Base-by-base conservation (phyloP, 768 basidiomycete species). In the Macrolepiota dolichaula region DNA sequence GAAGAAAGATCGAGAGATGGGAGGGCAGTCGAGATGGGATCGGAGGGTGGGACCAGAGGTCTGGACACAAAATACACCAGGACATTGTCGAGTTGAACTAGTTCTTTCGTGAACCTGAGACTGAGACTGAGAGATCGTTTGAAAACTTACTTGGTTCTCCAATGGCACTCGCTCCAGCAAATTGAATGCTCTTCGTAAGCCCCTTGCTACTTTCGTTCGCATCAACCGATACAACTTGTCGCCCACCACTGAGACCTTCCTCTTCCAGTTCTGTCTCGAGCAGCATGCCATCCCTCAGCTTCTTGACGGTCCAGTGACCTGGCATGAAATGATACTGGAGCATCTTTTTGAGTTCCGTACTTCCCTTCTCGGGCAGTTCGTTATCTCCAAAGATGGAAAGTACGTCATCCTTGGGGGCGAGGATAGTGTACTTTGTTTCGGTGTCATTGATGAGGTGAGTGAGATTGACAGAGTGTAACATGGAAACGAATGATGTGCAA, bases 301-400 rank as follows among this genome's bases (percentile, higher is more conserved):
- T 89, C 56, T 82, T 79, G 3, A 84, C 81, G 0, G 80, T 78
- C 84, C 91, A 89, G 61, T 81, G 82, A 9, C 93, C 93, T 0
- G 93, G 91, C 47, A 98, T 76, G 71, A 99, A 94, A 73, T 99
- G 97, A 69, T 98, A 98, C 66, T 87, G 80, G 42, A 98, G 74
- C 55, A 89, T 68, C 62, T 81, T 86, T 71, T 81, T 88, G 58
- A 98, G 76, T 62, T 91, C 91, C 15, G 81, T 78, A 19, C 79
- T 85, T 3, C 91, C 92, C 32, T 72, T 75, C 59, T 84, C 77
- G 3, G 92, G 93, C 22, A 91, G 71, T 32, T 84, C 79, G 13
- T 73, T 76, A 49, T 77, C 75, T 15, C 80, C 78, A 52, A 83
- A 84, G 37, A 86, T 61, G 22, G 81, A 77, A 38, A 98, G 71